Percentiles rank a stretch among this genome's conserved stretches.
phyloP scores from a whole-genome alignment of 2,329 filamentous ascomycete species.

The Colletotrichum sp. region DNA sequence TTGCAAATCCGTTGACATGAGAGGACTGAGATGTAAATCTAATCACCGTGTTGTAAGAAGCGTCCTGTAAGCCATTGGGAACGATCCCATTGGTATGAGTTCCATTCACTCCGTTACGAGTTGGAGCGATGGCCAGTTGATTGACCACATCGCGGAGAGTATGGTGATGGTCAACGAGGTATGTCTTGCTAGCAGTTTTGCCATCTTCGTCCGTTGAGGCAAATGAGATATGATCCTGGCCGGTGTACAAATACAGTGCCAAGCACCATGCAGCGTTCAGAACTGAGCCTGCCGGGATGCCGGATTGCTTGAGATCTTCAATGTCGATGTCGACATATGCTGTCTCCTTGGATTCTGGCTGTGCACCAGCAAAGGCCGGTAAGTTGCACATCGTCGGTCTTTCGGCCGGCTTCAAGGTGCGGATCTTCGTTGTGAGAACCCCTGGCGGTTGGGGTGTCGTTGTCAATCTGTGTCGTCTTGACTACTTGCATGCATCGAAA shows the following conservation, averaged over 20 bases:
- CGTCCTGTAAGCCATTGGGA: background rate
- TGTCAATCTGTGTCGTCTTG: background rate
- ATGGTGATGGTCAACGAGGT: background rate
- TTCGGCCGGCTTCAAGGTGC: background rate
- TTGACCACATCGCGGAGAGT: background rate
- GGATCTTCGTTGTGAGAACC: background rate
- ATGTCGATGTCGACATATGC: background rate
- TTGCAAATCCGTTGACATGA: background rate
- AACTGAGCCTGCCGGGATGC: background rate
- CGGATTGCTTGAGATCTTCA: background rate
- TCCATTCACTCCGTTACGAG: background rate
- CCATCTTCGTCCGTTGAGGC: background rate
- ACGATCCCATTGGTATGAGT: background rate
- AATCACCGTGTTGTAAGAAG: background rate
- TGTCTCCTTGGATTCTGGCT: background rate
- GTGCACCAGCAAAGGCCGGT: background rate
- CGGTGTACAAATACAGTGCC: background rate
- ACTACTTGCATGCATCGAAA: background rate
- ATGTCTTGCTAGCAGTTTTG: background rate
- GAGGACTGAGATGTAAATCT: background rate
- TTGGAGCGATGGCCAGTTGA: background rate
- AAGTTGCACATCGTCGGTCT: background rate
- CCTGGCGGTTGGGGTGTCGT: background rate
- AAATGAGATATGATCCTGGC: background rate
- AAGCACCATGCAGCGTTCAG: background rate